A percentile compares a stretch with the other conserved stretches of the same genome.
These are phyloP conservation scores for Schizosaccharomyces pombe DNA, from an alignment of 805 yeast genomes.

Conservation along the genomic window DNA sequence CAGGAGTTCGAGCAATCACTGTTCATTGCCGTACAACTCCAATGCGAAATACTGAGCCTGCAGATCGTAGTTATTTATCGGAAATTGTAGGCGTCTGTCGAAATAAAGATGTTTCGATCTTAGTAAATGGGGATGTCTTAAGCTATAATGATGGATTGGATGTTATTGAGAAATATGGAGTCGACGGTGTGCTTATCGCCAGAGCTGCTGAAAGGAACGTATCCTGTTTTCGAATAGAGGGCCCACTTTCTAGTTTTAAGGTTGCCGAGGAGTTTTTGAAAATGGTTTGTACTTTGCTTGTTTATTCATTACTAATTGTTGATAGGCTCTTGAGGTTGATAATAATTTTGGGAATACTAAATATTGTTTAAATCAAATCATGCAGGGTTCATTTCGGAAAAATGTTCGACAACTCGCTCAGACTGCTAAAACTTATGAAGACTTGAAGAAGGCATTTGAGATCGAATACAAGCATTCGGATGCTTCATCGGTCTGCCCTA, in stretches of 20 bases:
- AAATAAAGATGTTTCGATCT: conserved; percentile 39
- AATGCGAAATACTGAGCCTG: conserved; percentile 65
- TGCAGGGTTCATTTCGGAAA: conserved; percentile 33
- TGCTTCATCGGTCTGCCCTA: neutral
- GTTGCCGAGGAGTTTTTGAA: conserved; percentile 32
- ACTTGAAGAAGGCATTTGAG: neutral
- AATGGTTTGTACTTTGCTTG: conserved; percentile 10
- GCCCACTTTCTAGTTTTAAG: conserved; percentile 30
- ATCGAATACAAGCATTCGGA: neutral
- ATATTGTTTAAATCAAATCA: conserved; percentile 51
- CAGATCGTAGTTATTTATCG: conserved; percentile 40
- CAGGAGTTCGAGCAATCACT: conserved; percentile 72
- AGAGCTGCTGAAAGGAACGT: conserved; percentile 75
- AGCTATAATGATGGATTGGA: conserved; percentile 29
- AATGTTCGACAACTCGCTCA: neutral
- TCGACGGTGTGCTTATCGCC: conserved; percentile 80
- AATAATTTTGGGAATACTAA: conserved; percentile 56
- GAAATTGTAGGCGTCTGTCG: conserved; percentile 39
- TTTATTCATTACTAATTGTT: neutral
- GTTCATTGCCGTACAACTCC: conserved; percentile 74
- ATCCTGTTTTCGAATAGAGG: conserved; percentile 31
- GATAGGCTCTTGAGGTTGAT: conserved; percentile 28
- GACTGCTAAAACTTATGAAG: neutral
- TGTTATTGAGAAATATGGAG: conserved; percentile 30
- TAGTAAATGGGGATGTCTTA: conserved; percentile 58